Evolutionary conservation across 1,139 yeast species (phyloP).

Genomic region (Sugiyamaella japonica): DNA sequence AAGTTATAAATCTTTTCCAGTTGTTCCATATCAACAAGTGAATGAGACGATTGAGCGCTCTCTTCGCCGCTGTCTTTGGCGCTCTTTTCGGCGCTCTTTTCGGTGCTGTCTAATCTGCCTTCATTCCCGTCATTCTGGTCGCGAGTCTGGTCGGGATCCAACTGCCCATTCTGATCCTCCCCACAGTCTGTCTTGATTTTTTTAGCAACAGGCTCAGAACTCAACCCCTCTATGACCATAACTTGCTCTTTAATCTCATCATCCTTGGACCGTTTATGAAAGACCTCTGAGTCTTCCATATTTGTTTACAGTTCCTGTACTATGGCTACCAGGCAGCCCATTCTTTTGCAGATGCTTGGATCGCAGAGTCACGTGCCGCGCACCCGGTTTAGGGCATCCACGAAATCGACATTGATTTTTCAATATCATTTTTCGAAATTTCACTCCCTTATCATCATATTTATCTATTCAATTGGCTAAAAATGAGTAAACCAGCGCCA

Average conservation of each 20-base stretch:
- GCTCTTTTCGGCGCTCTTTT: no score
- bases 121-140: neutral
- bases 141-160: neutral
- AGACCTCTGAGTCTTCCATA: neutral
- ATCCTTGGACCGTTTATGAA: neutral
- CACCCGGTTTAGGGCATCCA: slow-evolving; percentile 2
- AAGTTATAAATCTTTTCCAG: slow-evolving; percentile 17
- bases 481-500: slow-evolving; percentile 35
- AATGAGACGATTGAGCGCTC: neutral
- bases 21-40: slow-evolving; percentile 7
- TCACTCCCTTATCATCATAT: slow-evolving; percentile 5
- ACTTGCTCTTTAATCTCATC: neutral
- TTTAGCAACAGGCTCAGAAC: neutral
- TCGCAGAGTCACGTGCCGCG: neutral
- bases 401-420: neutral
- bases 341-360: no score
- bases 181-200: slow-evolving; percentile 1
- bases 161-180: neutral
- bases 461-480: neutral
- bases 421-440: slow-evolving; percentile 4
- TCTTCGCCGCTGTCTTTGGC: neutral
- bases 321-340: neutral
- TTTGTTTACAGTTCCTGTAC: neutral
- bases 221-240: neutral
- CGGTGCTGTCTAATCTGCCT: no score